These are phyloP conservation scores for Termitomyces sp. DNA, from an alignment of 768 basidiomycete species.

Conservation along the genomic window DNA sequence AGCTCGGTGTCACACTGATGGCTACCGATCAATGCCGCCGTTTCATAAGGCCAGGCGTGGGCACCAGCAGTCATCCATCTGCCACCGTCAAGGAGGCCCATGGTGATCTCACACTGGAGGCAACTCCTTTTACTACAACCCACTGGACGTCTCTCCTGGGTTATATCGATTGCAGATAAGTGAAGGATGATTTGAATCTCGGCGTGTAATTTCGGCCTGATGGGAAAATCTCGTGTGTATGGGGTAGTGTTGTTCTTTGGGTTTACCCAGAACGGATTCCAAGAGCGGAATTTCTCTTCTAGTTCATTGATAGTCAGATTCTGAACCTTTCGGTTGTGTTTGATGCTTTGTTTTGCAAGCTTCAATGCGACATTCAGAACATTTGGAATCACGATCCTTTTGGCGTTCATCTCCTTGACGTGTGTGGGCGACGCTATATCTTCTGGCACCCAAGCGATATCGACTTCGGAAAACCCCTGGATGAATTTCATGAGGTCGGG, in stretches of 20 bases:
- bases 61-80: background rate
- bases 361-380: too few species aligned
- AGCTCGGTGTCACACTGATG: background rate
- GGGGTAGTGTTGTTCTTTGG: too few species aligned
- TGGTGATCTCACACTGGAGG: background rate
- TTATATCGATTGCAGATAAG: background rate
- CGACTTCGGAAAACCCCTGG: background rate
- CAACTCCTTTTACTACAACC: background rate
- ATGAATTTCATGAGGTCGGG: background rate
- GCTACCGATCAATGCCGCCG: background rate
- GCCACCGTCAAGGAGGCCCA: background rate
- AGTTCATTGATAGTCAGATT: too few species aligned
- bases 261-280: too few species aligned
- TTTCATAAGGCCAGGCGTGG: background rate
- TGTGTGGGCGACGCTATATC: background rate
- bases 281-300: too few species aligned
- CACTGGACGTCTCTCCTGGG: background rate
- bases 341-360: too few species aligned
- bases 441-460: background rate
- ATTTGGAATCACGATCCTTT: too few species aligned
- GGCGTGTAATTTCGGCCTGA: background rate
- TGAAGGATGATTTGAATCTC: background rate
- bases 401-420: background rate
- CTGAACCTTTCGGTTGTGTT: too few species aligned
- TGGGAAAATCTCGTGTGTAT: too few species aligned